Evolutionary conservation across 306 rosid species (phyloP).

Genomic region (Lathyrus oleraceus): DNA sequence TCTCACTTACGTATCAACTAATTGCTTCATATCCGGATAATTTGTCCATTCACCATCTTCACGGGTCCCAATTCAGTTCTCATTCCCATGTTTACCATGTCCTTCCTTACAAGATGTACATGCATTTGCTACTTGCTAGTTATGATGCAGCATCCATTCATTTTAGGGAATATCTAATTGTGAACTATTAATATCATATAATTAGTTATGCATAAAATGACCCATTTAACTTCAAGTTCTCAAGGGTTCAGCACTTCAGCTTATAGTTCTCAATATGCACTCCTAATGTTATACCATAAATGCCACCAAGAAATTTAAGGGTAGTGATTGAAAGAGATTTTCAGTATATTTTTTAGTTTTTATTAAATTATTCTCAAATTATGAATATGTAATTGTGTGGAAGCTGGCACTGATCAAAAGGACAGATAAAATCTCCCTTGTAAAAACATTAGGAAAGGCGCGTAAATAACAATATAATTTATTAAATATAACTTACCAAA

Average conservation of each 20-base stretch:
- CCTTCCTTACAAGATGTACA: neutral
- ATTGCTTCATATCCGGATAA: no score
- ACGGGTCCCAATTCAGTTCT: no score
- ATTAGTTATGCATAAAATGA: neutral
- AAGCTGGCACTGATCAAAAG: neutral
- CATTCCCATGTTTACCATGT: no score
- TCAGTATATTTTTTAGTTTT: neutral
- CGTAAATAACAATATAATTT: neutral
- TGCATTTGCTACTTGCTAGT: neutral
- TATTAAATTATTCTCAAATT: neutral
- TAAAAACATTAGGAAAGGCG: neutral
- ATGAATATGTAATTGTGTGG: no score
- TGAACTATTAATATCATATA: neutral
- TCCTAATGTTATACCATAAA: neutral
- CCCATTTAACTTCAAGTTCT: neutral
- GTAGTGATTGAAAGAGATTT: neutral
- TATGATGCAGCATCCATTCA: neutral
- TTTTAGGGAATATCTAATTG: conserved; percentile 1
- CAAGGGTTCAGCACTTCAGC: neutral
- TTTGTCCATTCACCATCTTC: no score
- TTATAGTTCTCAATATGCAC: neutral
- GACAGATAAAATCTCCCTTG: neutral
- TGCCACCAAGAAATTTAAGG: neutral
- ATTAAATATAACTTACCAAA: conserved; percentile 56
- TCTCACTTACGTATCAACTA: no score